Percentiles rank a stretch among this genome's conserved stretches.
Conservation (phyloP, 2,329 filamentous ascomycete species). For the Ophiognomonia clavigignenti-juglandacearum region DNA sequence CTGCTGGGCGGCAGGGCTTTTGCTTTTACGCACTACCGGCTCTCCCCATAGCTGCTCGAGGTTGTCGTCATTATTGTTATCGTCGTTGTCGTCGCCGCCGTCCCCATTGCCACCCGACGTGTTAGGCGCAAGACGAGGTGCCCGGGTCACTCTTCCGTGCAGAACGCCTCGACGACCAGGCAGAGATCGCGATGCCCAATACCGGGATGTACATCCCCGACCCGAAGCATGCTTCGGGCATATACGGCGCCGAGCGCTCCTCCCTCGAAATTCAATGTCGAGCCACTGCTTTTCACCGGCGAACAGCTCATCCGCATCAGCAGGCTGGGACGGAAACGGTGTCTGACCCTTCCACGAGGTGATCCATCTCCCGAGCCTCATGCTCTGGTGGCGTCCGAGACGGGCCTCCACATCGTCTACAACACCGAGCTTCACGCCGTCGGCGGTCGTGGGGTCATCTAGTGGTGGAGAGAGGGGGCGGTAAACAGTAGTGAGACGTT, state of each 20-base stretch:
- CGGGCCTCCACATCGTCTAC: constrained; percentile 2
- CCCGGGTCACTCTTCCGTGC: background rate
- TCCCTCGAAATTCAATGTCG: constrained; percentile 3
- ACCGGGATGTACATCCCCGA: background rate
- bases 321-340: background rate
- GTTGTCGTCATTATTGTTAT: too few species aligned
- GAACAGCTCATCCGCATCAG: constrained; percentile 1
- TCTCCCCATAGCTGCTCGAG: too few species aligned
- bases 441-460: constrained; percentile 5
- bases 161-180: background rate
- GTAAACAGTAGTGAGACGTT: constrained; percentile 1
- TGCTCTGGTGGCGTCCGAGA: constrained; percentile 10
- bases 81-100: too few species aligned
- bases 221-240: background rate
- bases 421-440: constrained; percentile 9
- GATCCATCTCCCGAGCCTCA: constrained; percentile 10
- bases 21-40: too few species aligned
- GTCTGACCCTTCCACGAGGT: background rate
- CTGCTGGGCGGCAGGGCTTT: too few species aligned
- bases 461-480: background rate
- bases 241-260: background rate
- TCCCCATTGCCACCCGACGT: too few species aligned
- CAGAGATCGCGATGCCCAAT: background rate
- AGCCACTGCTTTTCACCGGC: background rate
- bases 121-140: background rate